Base-by-base conservation (phyloP, 169 alveolate species). In the Eimeria sp. region DNA sequence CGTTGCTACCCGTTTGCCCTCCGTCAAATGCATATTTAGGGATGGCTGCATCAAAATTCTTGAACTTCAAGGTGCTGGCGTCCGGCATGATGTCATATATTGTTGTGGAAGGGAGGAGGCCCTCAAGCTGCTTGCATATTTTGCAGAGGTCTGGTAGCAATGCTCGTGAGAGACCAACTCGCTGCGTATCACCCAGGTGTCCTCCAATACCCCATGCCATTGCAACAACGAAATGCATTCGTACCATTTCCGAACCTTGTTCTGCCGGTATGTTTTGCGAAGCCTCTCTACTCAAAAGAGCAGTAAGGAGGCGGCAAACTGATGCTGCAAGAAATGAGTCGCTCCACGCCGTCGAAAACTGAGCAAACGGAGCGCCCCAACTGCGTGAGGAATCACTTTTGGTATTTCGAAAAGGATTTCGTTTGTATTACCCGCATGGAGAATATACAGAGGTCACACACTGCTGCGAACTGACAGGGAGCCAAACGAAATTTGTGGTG, bases 1-100 rank as follows among this genome's bases (percentile, higher is more conserved):
- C 98, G 93, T 97, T 98, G 98, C 98, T 98, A 98, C 97, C 98
- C 13, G 98, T 98, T 92, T 95, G 95, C 47, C 96, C 98, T 54
- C 97, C 97, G 89, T 98, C 98, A 96, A 96, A 98, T 75, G 97
- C 97, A 96, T 97, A 99, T 58, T 96, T 96, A 3, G 98, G 98
- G 58, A 98, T 98, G 91, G 97, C 75, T 43, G 98, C 96, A 67
- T 95, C 97, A 97, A 99, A 98, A 67, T 98, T 97, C 92, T 93
- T 97, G 96, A 98, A 97, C 63, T 73, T 72, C 73, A 72, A 43
- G n/a, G 80, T 65, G 47, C 67, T 13, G 25, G 10, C 67, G 47
- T 87, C 94, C 34, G 94, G 83, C 51, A 45, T 22, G 14, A 87
- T 65, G 70, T 65, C 83, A 75, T 65, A 87, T 30, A 87, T 87